Percentiles rank a stretch among this genome's conserved stretches.
Evolutionary conservation across 2,329 filamentous ascomycete species (phyloP).

Genomic region (Tolypocladium ovalisporum): DNA sequence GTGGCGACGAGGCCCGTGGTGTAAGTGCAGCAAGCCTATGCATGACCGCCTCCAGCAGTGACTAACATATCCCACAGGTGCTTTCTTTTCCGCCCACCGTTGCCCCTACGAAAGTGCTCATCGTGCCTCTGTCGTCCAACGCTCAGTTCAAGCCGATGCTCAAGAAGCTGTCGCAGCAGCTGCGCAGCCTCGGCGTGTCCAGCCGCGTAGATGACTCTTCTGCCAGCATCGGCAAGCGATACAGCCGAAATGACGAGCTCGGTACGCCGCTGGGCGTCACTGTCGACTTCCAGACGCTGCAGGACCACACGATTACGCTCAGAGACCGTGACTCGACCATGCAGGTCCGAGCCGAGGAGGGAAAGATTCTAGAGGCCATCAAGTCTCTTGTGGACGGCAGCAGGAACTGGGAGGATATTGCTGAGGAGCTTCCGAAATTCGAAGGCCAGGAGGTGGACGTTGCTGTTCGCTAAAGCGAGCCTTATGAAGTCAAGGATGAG

Average conservation of each 20-base stretch:
- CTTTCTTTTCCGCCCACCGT: slow-evolving; percentile 50
- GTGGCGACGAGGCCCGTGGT: slow-evolving; percentile 65
- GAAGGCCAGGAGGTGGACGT: slow-evolving; percentile 59
- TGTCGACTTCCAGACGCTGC: slow-evolving; percentile 87
- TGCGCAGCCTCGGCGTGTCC: slow-evolving; percentile 67
- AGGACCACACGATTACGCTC: slow-evolving; percentile 78
- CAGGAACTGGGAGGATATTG: slow-evolving; percentile 58
- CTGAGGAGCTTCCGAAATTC: slow-evolving; percentile 72
- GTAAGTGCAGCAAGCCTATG: slow-evolving; percentile 42
- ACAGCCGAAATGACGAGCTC: slow-evolving; percentile 88
- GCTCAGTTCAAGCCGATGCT: slow-evolving; percentile 70
- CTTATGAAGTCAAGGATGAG: not conserved
- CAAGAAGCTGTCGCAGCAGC: slow-evolving; percentile 59
- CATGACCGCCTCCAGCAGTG: not conserved
- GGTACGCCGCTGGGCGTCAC: slow-evolving; percentile 92
- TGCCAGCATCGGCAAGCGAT: slow-evolving; percentile 89
- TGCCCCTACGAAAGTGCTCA: slow-evolving; percentile 89
- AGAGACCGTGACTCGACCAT: slow-evolving; percentile 83
- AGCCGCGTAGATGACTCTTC: slow-evolving; percentile 84
- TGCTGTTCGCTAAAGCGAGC: slow-evolving; percentile 16
- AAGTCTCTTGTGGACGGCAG: slow-evolving; percentile 36
- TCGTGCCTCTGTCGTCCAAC: slow-evolving; percentile 80
- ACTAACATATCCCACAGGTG: slow-evolving; percentile 22
- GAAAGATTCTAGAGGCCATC: slow-evolving; percentile 68
- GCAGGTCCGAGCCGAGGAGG: slow-evolving; percentile 77